Conservation (phyloP, 495 filamentous ascomycete species). For the Jackrogersella multiformis region DNA sequence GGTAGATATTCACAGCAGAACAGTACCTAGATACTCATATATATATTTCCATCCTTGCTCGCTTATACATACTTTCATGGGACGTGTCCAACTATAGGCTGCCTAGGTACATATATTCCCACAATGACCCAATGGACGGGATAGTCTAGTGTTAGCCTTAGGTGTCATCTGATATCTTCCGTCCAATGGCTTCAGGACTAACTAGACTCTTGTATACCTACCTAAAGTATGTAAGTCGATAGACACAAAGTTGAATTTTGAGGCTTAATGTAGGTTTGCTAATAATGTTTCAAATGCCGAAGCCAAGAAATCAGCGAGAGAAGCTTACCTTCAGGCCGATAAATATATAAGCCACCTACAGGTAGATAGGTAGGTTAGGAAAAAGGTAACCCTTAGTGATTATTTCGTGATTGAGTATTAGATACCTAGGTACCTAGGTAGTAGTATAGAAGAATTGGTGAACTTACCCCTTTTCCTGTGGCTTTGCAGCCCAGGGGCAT, state of each 20-base stretch:
- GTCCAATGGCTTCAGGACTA: no score
- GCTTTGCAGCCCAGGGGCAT: no score
- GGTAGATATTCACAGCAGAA: background rate
- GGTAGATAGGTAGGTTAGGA: background rate
- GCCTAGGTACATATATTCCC: background rate
- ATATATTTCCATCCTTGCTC: background rate
- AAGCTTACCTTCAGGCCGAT: no score
- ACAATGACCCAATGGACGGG: background rate
- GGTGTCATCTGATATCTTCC: background rate
- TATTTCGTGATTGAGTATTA: background rate
- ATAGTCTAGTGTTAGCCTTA: background rate
- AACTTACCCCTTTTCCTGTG: constrained; percentile 41
- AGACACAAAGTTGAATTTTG: background rate
- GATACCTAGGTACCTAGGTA: no score
- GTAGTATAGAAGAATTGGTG: no score
- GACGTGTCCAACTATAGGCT: background rate
- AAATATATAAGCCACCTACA: no score
- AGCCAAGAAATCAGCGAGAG: background rate
- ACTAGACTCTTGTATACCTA: background rate
- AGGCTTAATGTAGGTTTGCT: constrained; percentile 5
- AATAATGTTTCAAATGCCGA: background rate
- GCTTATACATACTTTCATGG: no score
- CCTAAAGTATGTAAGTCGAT: background rate
- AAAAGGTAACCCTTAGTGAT: background rate
- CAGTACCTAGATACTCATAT: background rate